phyloP scores from a whole-genome alignment of 345 rosid species.

The Eutrema japonicum region DNA sequence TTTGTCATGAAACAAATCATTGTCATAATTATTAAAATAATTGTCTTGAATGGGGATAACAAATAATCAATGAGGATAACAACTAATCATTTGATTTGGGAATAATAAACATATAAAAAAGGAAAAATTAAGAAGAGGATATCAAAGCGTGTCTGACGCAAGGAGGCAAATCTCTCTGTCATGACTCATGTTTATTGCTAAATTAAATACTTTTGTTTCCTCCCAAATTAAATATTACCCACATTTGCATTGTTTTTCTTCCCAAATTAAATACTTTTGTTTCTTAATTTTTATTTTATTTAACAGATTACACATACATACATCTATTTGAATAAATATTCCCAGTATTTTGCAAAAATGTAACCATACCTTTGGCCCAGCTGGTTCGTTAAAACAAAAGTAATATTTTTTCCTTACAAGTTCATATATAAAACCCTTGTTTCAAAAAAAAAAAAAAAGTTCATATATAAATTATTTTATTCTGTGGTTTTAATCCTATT shows the following conservation, averaged over 20 bases:
- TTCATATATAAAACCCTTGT: not conserved
- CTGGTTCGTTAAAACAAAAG: not conserved
- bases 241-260: slow-evolving; percentile 23
- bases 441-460: not conserved
- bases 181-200: slow-evolving; percentile 36
- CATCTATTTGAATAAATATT: not conserved
- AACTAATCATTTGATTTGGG: slow-evolving; percentile 42
- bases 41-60: slow-evolving; percentile 36
- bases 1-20: slow-evolving; percentile 33
- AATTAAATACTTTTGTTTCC: too few species aligned
- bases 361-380: too few species aligned
- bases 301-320: slow-evolving; percentile 1
- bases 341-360: not conserved
- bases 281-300: not conserved
- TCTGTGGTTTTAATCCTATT: not conserved
- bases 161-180: slow-evolving; percentile 47
- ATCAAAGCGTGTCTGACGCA: slow-evolving; percentile 45
- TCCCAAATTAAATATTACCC: too few species aligned
- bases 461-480: not conserved
- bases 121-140: slow-evolving; percentile 24
- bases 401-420: not conserved
- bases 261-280: slow-evolving; percentile 26
- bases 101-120: slow-evolving; percentile 30
- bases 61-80: slow-evolving; percentile 33
- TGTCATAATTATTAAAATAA: slow-evolving; percentile 11